Conservation (phyloP, 2,329 filamentous ascomycete genomes). For the Sphaceloma murrayae region DNA sequence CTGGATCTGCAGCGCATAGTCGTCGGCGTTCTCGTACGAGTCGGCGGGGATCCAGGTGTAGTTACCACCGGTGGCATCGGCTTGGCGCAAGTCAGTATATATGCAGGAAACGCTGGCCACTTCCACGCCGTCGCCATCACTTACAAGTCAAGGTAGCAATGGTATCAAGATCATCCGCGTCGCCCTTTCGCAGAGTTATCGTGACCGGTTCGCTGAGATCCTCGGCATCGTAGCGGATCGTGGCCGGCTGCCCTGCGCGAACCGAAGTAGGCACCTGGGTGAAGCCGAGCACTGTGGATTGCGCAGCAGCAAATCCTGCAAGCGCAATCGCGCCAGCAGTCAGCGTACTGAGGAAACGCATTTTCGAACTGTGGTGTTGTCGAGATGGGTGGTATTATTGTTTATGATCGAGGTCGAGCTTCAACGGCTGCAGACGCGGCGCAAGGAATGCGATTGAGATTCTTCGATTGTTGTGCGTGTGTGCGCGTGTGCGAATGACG, state of each 20-base stretch:
- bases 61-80: slow-evolving; percentile 36
- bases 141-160: slow-evolving; percentile 41
- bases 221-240: slow-evolving; percentile 25
- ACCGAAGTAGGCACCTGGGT: slow-evolving; percentile 43
- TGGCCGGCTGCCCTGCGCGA: slow-evolving; percentile 40
- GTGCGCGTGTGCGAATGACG: too few relatives aligned
- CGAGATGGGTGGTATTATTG: slow-evolving; percentile 1
- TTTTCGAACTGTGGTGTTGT: slow-evolving; percentile 4
- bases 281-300: slow-evolving; percentile 40
- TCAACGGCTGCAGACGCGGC: neutral
- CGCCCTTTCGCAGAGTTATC: slow-evolving; percentile 48
- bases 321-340: slow-evolving; percentile 37
- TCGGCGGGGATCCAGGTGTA: slow-evolving; percentile 44
- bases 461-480: neutral
- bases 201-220: slow-evolving; percentile 38
- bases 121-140: too few relatives aligned
- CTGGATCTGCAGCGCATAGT: slow-evolving; percentile 52
- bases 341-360: slow-evolving; percentile 38
- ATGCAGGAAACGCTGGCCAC: too few relatives aligned
- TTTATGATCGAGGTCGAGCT: neutral
- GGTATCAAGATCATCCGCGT: slow-evolving; percentile 40
- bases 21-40: slow-evolving; percentile 34
- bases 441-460: slow-evolving; percentile 3
- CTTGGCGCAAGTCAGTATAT: slow-evolving; percentile 22
- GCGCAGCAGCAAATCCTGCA: slow-evolving; percentile 38